Evolutionary conservation across 306 rosid genomes (phyloP).

Genomic region (Begonia loranthoides): DNA sequence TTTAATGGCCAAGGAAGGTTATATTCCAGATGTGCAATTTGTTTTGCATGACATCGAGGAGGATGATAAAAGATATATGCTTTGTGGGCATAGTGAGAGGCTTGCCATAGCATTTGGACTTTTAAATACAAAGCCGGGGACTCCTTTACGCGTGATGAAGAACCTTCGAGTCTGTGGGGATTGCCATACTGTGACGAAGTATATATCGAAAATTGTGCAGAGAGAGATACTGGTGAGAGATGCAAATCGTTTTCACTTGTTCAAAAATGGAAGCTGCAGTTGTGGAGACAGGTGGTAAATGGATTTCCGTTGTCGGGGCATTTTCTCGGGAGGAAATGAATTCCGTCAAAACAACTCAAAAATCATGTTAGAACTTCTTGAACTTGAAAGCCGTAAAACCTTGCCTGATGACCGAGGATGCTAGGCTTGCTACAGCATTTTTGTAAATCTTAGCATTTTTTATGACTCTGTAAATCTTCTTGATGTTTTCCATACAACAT

Average conservation of each 20-base stretch:
- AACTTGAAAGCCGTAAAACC: too few relatives aligned
- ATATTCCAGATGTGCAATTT: conserved; percentile 13
- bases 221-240: conserved; percentile 18
- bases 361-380: too few relatives aligned
- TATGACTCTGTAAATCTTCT: too few relatives aligned
- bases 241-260: conserved; percentile 18
- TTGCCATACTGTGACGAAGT: conserved; percentile 17
- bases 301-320: too few relatives aligned
- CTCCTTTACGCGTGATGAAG: conserved; percentile 17
- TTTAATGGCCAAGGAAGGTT: conserved; percentile 16
- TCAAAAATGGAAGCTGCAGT: conserved; percentile 16
- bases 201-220: conserved; percentile 13
- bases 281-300: conserved; percentile 18
- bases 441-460: too few relatives aligned
- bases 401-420: too few relatives aligned
- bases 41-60: conserved; percentile 10
- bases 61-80: conserved; percentile 14
- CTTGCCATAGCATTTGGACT: conserved; percentile 15
- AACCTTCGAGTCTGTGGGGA: conserved; percentile 16
- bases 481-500: too few relatives aligned
- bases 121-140: conserved; percentile 16
- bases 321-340: too few relatives aligned
- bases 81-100: conserved; percentile 11
- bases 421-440: too few relatives aligned
- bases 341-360: too few relatives aligned